Evolutionary conservation across 2,329 filamentous ascomycete genomes (phyloP).

Genomic region (Sporothrix euskadiensis): DNA sequence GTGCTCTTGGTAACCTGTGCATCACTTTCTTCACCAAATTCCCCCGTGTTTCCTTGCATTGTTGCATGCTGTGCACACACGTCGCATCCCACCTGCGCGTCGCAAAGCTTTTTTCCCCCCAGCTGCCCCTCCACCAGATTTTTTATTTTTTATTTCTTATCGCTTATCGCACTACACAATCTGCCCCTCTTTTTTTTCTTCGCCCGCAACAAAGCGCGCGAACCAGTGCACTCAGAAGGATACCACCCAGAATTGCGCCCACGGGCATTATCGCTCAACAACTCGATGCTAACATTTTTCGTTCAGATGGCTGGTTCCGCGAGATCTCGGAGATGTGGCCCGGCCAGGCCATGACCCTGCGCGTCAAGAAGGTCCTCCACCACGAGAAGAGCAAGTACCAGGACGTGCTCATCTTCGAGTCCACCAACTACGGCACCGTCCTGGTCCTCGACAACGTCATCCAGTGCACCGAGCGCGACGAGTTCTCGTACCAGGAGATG

Average conservation of each 20-base stretch:
- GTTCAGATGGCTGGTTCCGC: constrained; percentile 97
- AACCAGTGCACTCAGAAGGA: neutral
- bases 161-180: constrained; percentile 26
- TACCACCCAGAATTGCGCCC: neutral
- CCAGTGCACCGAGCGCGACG: constrained; percentile 96
- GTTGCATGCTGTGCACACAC: neutral
- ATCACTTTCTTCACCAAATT: neutral
- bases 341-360: constrained; percentile 96
- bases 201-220: neutral
- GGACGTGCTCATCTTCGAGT: constrained; percentile 98
- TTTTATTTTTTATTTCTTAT: constrained; percentile 27
- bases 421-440: constrained; percentile 92
- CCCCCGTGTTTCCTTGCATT: neutral
- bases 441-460: constrained; percentile 98
- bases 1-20: neutral
- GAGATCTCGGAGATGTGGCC: constrained; percentile 99
- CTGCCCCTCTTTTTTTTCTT: constrained; percentile 21
- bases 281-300: constrained; percentile 4
- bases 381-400: constrained; percentile 99
- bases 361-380: constrained; percentile 96
- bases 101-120: constrained; percentile 30
- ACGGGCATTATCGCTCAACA: neutral
- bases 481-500: constrained; percentile 99
- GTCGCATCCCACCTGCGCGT: constrained; percentile 15
- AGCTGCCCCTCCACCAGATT: constrained; percentile 21